Conservation (phyloP, 2,329 filamentous ascomycete genomes). For the Septoria linicola region DNA sequence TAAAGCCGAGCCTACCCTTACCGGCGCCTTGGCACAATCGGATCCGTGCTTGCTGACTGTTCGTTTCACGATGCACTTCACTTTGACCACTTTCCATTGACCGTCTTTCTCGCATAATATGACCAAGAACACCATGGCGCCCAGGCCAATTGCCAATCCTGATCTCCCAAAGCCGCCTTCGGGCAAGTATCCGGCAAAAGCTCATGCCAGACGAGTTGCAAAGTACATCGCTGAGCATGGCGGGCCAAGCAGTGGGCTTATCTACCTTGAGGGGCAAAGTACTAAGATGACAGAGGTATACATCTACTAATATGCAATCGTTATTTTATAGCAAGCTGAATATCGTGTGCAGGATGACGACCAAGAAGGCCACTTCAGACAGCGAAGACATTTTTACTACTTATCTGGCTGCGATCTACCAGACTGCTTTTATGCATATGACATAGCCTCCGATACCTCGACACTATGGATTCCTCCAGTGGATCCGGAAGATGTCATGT, state of each 20-base stretch:
- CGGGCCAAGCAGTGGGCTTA: constrained; percentile 65
- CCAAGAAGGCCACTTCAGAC: constrained; percentile 67
- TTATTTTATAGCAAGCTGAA: neutral
- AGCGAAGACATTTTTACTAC: constrained; percentile 82
- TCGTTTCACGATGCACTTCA: constrained; percentile 1
- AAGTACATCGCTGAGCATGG: constrained; percentile 68
- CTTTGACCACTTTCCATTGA: neutral
- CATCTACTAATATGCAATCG: neutral
- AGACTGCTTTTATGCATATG: constrained; percentile 80
- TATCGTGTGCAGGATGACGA: constrained; percentile 67
- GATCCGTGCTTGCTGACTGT: neutral
- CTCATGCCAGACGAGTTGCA: constrained; percentile 79
- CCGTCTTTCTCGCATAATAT: constrained; percentile 10
- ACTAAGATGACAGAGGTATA: constrained; percentile 70
- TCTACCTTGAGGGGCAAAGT: constrained; percentile 86
- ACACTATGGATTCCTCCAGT: constrained; percentile 91
- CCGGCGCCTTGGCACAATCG: constrained; percentile 3
- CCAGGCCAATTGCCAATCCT: constrained; percentile 38
- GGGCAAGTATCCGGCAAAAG: constrained; percentile 76
- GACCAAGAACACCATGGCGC: constrained; percentile 25
- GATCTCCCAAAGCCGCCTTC: constrained; percentile 36
- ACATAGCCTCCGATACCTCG: constrained; percentile 69
- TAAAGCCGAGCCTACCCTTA: constrained; percentile 16
- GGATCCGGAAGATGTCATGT: constrained; percentile 86
- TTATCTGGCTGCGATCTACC: constrained; percentile 80